Evolutionary conservation across 805 yeast genomes (phyloP), one percentile per base, ranked within the genome.

Genomic region (Sugiyamaella chiloensis): DNA sequence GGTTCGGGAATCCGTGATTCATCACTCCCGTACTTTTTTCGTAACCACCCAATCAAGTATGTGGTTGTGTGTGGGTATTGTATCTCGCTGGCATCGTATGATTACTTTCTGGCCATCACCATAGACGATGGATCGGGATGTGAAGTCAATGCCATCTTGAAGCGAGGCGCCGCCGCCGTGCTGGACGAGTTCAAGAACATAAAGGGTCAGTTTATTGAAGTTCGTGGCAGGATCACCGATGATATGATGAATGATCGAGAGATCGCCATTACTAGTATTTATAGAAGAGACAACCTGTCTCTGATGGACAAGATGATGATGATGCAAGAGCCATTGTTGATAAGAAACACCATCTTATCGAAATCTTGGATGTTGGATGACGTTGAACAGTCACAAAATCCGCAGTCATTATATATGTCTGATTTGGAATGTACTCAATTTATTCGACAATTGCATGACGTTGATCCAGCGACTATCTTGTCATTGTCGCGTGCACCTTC

Each of bases 31-130:
- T 57, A 49, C 30, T 52, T 57, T 42, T 57, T 48, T 42, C 35
- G 46, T 8, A 57, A 55, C 31, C 57, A 53, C 29, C 60, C 60
- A 8, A 47, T 57, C 21, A 55, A 47, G 26, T 30, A 29, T 30
- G 36, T 42, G 12, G 45, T 42, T 8, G 45, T 42, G 6, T 42
- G 45, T 29, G 45, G 39, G 17, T 42, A 29, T 16, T 42, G 45
- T 17, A 17, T 27, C 21, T 26, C 37, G 3, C 21, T 20, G 4
- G 14, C 26, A n/a, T 3, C 9, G 4, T 21, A 37, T 27, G 26
- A 37, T 5, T 16, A 16, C 16, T 20, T n/a, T 6, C 29, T 40
- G 32, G 36, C 9, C 41, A 43, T 39, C 12, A 42, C 5, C 17
- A 21, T 47, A 12, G 45, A 44, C 20, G 51, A 47, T 23, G 46